Evolutionary conservation across 805 yeast genomes (phyloP), one percentile per base, ranked within the genome.

Genomic region (Cyberlindnera veronae): DNA sequence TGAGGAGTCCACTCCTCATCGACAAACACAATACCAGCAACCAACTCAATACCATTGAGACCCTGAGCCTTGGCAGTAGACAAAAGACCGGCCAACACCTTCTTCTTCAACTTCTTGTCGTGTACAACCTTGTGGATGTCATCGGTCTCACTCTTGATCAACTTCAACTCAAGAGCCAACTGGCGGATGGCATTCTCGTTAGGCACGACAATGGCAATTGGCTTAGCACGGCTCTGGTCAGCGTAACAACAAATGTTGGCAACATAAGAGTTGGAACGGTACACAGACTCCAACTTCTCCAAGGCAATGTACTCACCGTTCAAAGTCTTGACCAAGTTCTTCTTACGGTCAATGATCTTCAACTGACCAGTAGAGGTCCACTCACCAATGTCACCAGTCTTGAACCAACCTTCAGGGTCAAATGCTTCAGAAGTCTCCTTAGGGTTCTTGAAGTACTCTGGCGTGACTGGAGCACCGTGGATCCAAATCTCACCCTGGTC

Each of bases 1-100:
- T 88, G 93, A 31, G 99, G 98, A 29, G 98, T 93, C 98, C 99
- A 93, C 69, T 93, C 99, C 38, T 80, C 91, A 50, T 86, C 90
- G 42, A 80, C 73, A 45, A 93, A 63, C 12, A 84, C 88, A 46
- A 84, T 72, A 51, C 90, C 95, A 49, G 77, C 78, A 42, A 93
- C 60, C 49, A 91, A 70, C 67, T 93, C 98, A 51, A 88, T 90
- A 44, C 96, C 95, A 36, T 65, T 70, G 50, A 93, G 76, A 9
- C 95, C 96, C 61, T 82, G 90, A 15, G 76, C 53, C 64, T 77
- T 81, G 53, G 89, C 99, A 8, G 96, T 86, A 19, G 74, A 73
- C 39, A 84, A 57, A 44, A 93, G 63, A 13, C 79, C 66, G 50
- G 81, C 70, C 37, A 70, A 67, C 20, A 87, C 78, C 3, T 74